These are phyloP conservation scores for Pulveroboletus sp. DNA, from an alignment of 768 basidiomycete species.

Conservation along the genomic window DNA sequence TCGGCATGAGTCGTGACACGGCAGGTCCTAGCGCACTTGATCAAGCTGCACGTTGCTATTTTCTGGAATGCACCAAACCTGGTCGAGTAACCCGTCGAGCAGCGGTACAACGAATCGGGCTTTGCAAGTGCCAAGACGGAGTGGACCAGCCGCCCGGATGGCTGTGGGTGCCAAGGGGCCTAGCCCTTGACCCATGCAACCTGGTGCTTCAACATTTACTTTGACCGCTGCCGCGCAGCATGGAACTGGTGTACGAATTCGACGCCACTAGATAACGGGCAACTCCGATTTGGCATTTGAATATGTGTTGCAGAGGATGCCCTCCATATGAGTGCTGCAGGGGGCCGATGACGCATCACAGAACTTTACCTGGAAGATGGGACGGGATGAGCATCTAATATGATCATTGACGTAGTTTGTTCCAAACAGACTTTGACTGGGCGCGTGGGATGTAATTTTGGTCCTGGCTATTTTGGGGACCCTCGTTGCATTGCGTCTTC, in stretches of 20 bases:
- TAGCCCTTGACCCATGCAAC: slow-evolving; percentile 28
- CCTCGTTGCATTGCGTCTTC: slow-evolving; percentile 26
- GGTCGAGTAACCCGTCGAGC: slow-evolving; percentile 4
- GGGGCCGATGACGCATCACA: slow-evolving; percentile 23
- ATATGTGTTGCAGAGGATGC: slow-evolving; percentile 9
- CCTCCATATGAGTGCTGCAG: neutral
- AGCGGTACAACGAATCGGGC: slow-evolving; percentile 16
- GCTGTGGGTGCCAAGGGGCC: slow-evolving; percentile 10
- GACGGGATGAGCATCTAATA: neutral
- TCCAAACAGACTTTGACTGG: slow-evolving; percentile 13
- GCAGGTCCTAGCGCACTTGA: slow-evolving; percentile 13
- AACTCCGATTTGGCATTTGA: slow-evolving; percentile 21
- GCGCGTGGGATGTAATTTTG: slow-evolving; percentile 21
- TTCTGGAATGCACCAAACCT: slow-evolving; percentile 20
- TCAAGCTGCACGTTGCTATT: slow-evolving; percentile 24
- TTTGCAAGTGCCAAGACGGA: slow-evolving; percentile 12
- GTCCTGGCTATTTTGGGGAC: slow-evolving; percentile 20
- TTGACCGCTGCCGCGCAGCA: slow-evolving; percentile 15
- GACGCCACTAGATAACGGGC: slow-evolving; percentile 27
- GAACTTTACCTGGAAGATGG: slow-evolving; percentile 13
- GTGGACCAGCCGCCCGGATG: slow-evolving; percentile 1
- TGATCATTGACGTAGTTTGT: slow-evolving; percentile 21
- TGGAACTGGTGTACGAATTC: slow-evolving; percentile 21
- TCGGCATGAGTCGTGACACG: slow-evolving; percentile 10
- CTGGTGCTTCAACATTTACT: slow-evolving; percentile 7